Conservation (phyloP, 352 stramenopile species). For the Pythium dissimile region DNA sequence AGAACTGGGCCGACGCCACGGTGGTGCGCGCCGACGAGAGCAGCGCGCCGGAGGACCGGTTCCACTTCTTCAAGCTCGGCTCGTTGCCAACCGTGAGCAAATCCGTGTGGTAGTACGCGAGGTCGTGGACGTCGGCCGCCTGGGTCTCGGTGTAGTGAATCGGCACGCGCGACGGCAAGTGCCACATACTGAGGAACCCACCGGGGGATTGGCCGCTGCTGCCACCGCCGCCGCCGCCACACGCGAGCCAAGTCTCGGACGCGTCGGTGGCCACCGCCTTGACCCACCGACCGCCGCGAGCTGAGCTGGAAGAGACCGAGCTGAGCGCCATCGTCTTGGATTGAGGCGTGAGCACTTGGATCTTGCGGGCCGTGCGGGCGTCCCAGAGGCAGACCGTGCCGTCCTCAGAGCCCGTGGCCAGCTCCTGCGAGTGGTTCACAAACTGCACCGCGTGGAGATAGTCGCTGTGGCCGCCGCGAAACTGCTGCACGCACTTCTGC, state of each 20-base stretch:
- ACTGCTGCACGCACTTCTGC: slow-evolving; percentile 53
- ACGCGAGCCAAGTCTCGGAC: slow-evolving; percentile 71
- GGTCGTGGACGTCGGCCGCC: slow-evolving; percentile 54
- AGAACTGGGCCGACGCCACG: slow-evolving; percentile 63
- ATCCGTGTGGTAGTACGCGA: slow-evolving; percentile 70
- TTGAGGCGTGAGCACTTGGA: slow-evolving; percentile 55
- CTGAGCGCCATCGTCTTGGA: slow-evolving; percentile 19
- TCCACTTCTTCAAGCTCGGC: slow-evolving; percentile 66
- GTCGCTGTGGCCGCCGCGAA: slow-evolving; percentile 43
- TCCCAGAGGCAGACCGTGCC: slow-evolving; percentile 76
- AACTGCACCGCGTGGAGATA: slow-evolving; percentile 67
- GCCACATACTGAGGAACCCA: slow-evolving; percentile 75
- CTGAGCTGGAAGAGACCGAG: not conserved
- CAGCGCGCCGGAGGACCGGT: slow-evolving; percentile 59
- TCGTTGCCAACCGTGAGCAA: slow-evolving; percentile 73
- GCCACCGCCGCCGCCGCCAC: slow-evolving; percentile 50
- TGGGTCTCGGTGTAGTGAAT: slow-evolving; percentile 60
- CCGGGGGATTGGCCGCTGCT: slow-evolving; percentile 23
- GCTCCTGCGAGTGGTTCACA: slow-evolving; percentile 63
- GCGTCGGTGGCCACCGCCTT: slow-evolving; percentile 58
- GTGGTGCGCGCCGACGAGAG: slow-evolving; percentile 51
- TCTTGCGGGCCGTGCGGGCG: slow-evolving; percentile 39
- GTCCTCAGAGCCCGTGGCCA: slow-evolving; percentile 70
- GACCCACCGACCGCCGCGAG: slow-evolving; percentile 36
- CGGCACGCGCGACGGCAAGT: slow-evolving; percentile 67